phyloP scores from a whole-genome alignment of 352 stramenopile species.

The Albugo candida region DNA sequence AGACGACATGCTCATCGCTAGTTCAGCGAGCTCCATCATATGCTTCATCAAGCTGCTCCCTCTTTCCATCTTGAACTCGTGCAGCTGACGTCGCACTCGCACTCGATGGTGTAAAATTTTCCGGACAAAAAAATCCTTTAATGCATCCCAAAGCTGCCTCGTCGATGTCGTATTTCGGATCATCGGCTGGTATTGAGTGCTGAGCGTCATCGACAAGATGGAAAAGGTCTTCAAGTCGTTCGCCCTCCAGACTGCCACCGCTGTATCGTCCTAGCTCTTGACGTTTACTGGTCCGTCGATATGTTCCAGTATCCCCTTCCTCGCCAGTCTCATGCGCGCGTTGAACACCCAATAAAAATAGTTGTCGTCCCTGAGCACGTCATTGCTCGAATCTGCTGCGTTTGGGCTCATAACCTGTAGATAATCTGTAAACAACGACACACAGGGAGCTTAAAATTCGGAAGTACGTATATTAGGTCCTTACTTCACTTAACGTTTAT shows the following conservation, averaged over 20 bases:
- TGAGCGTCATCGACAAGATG: conserved; percentile 1
- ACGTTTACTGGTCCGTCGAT: conserved; percentile 1
- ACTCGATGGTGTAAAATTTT: conserved; percentile 9
- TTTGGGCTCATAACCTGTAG: conserved; percentile 7
- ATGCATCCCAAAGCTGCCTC: conserved; percentile 6
- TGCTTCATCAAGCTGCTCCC: conserved; percentile 8
- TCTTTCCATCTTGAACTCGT: conserved; percentile 6
- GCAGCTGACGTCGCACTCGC: conserved; percentile 8
- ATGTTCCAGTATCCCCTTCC: background rate
- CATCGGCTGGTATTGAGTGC: conserved; percentile 9
- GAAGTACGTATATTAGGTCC: too few relatives aligned
- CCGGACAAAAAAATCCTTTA: conserved; percentile 10
- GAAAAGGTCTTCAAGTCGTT: background rate
- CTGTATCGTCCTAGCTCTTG: conserved; percentile 2
- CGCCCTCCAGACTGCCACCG: conserved; percentile 2
- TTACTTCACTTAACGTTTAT: too few relatives aligned
- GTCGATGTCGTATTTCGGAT: conserved; percentile 1
- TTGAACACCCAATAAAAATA: background rate
- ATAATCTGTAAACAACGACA: too few relatives aligned
- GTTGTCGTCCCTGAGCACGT: background rate
- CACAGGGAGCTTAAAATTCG: too few relatives aligned
- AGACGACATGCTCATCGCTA: conserved; percentile 6
- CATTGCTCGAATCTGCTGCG: background rate
- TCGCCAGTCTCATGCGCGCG: background rate
- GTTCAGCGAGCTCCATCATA: conserved; percentile 9